These are phyloP conservation scores for Crataegus laevigata DNA, from an alignment of 306 rosid genomes.

Conservation along the genomic window DNA sequence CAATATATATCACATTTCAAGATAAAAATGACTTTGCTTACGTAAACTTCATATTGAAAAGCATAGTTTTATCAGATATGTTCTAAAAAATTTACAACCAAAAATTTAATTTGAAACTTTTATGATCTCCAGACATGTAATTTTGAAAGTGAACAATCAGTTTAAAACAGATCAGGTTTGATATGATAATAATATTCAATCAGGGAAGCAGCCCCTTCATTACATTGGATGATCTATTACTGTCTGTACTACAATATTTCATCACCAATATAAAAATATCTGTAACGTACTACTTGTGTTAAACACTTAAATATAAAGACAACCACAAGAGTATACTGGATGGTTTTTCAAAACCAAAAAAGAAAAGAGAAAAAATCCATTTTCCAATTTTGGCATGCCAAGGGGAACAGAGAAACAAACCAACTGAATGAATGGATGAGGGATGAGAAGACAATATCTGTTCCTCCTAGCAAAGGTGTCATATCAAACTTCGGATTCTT, in stretches of 20 bases:
- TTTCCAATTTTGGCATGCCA: conserved; percentile 12
- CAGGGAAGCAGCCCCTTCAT: neutral
- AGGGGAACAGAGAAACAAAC: conserved; percentile 61
- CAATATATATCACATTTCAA: neutral
- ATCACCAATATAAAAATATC: neutral
- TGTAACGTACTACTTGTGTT: neutral
- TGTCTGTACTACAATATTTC: neutral
- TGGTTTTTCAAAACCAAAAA: neutral
- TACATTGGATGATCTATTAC: neutral
- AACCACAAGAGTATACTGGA: neutral
- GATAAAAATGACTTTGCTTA: neutral
- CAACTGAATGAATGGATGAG: conserved; percentile 84
- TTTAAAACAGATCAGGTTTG: neutral
- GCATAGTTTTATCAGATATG: neutral
- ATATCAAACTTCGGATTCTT: conserved; percentile 97
- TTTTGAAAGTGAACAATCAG: neutral
- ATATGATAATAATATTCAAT: neutral
- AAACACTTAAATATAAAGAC: neutral
- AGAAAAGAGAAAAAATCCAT: neutral
- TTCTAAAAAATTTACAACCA: neutral
- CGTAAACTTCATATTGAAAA: neutral
- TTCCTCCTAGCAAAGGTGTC: conserved; percentile 97
- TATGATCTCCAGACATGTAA: neutral
- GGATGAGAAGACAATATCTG: conserved; percentile 93
- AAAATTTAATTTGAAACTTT: neutral